Conservation (phyloP, 2,329 filamentous ascomycete species). For the Colletotrichum siamense region DNA sequence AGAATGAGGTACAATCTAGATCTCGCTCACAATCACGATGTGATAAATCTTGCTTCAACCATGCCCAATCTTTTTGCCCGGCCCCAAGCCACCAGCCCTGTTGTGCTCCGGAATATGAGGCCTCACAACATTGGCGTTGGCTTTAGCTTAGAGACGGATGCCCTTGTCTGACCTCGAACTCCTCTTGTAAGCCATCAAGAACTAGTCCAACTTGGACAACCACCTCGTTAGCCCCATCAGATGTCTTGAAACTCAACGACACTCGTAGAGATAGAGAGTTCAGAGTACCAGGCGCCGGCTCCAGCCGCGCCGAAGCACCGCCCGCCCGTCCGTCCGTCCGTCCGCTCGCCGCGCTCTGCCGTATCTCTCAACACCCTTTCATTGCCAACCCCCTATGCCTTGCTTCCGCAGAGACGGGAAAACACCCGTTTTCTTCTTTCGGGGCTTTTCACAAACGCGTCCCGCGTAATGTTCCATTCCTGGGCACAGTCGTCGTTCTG, state of each 20-base stretch:
- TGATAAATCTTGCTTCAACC: conserved; percentile 16
- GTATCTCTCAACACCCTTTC: background rate
- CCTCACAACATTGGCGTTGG: background rate
- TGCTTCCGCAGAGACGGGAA: background rate
- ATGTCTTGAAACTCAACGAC: background rate
- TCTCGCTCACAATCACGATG: conserved; percentile 9
- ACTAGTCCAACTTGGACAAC: conserved; percentile 18
- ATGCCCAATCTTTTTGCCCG: background rate
- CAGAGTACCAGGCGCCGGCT: background rate
- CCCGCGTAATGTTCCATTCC: background rate
- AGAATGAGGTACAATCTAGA: conserved; percentile 1
- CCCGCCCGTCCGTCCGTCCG: background rate
- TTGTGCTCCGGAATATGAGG: background rate
- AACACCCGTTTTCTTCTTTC: background rate
- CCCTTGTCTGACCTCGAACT: background rate
- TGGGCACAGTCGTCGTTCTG: background rate
- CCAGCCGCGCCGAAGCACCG: background rate
- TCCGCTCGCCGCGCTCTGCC: background rate
- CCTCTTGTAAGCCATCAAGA: background rate
- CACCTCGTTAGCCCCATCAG: conserved; percentile 3
- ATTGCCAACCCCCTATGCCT: background rate
- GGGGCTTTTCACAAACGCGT: background rate
- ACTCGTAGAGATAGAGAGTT: background rate
- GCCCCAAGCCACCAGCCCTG: background rate
- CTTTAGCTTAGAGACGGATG: background rate